These are phyloP conservation scores for Colletotrichum musicola DNA, from an alignment of 2,329 filamentous ascomycete species.

Conservation along the genomic window DNA sequence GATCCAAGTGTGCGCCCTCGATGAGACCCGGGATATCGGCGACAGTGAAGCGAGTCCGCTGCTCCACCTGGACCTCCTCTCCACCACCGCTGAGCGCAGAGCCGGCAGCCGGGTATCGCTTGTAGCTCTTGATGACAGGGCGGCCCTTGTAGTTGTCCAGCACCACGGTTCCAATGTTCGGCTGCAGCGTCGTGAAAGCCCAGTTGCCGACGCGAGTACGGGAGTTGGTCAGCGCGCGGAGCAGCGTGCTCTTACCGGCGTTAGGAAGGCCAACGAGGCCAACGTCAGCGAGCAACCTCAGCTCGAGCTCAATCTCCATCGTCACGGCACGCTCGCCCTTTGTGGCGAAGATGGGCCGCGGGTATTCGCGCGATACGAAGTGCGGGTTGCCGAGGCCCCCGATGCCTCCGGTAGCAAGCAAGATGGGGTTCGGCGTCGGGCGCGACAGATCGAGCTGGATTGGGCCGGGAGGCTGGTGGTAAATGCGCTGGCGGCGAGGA, in stretches of 20 bases:
- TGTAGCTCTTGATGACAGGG: conserved; percentile 62
- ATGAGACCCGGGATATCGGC: conserved; percentile 97
- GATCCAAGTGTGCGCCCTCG: conserved; percentile 91
- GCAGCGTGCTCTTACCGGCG: conserved; percentile 93
- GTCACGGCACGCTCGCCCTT: conserved; percentile 84
- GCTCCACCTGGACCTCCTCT: conserved; percentile 61
- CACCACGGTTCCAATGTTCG: conserved; percentile 95
- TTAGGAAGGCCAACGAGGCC: conserved; percentile 96
- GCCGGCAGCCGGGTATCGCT: conserved; percentile 43
- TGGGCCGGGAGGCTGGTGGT: conserved; percentile 78
- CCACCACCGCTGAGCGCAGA: conserved; percentile 51
- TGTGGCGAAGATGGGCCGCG: conserved; percentile 88
- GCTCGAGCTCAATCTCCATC: conserved; percentile 85
- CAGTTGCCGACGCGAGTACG: conserved; percentile 91
- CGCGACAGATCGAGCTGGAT: conserved; percentile 79
- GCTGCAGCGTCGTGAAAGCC: conserved; percentile 96
- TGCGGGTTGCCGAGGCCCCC: conserved; percentile 95
- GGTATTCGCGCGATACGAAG: conserved; percentile 82
- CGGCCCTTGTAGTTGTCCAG: conserved; percentile 88
- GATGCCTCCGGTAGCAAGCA: conserved; percentile 88
- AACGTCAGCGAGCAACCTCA: conserved; percentile 95
- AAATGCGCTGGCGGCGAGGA: conserved; percentile 64
- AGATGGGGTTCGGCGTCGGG: conserved; percentile 84
- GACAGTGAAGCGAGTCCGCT: conserved; percentile 86
- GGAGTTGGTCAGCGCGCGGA: conserved; percentile 89